Percentiles rank a stretch among this genome's conserved stretches.
Evolutionary conservation across 768 basidiomycete species (phyloP).

Genomic region (Strobilomyces confusus): DNA sequence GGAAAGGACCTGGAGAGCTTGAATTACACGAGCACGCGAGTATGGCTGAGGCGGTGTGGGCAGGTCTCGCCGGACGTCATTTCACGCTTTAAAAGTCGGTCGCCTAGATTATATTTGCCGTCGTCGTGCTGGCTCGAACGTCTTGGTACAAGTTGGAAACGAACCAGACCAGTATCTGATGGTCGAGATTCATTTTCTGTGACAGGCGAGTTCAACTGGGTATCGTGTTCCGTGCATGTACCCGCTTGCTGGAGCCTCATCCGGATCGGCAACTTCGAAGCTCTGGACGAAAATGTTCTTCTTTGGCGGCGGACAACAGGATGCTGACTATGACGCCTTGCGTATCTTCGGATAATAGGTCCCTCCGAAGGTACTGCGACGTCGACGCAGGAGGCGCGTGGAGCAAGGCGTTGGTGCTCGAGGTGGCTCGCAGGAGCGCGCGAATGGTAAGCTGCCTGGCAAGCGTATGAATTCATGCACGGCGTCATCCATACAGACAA

Average conservation of each 20-base stretch:
- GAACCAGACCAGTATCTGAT: conserved; percentile 54
- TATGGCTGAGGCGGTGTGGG: conserved; percentile 41
- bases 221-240: too few relatives aligned
- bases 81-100: conserved; percentile 43
- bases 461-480: conserved; percentile 92
- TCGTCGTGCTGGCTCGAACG: background rate
- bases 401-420: conserved; percentile 69
- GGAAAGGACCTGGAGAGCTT: conserved; percentile 43
- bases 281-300: conserved; percentile 61
- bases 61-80: conserved; percentile 36
- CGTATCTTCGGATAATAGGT: conserved; percentile 76
- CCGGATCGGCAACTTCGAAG: conserved; percentile 89
- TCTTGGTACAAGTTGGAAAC: conserved; percentile 39
- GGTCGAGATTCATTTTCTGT: too few relatives aligned
- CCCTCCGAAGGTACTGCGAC: conserved; percentile 48
- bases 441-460: conserved; percentile 95
- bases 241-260: conserved; percentile 87
- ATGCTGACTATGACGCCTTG: conserved; percentile 70
- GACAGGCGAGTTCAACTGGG: too few relatives aligned
- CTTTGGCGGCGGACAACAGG: conserved; percentile 75
- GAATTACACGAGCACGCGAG: conserved; percentile 37
- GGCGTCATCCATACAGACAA: conserved; percentile 98
- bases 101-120: background rate
- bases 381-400: conserved; percentile 51
- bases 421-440: conserved; percentile 81